Evolutionary conservation across 1,284 basidiomycete species (phyloP), one percentile per base, ranked within the genome.

Genomic region (Earliella scabrosa): DNA sequence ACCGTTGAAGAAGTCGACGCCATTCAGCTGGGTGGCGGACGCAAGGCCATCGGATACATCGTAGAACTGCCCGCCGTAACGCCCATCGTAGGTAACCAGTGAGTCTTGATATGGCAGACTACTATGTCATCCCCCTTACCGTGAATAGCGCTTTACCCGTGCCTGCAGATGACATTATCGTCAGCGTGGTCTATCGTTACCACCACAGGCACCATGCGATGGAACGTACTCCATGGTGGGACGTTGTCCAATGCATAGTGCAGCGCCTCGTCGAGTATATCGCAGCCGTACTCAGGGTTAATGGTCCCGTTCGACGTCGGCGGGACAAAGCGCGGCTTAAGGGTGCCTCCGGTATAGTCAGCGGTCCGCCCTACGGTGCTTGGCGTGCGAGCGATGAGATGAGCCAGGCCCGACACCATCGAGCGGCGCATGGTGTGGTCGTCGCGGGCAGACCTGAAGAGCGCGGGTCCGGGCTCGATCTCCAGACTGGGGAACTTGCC

Each of bases 1-100:
- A 87, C 87, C 80, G 59, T 90, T 89, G 48, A 88, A 71, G 68
- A 88, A 90, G 6, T 63, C 40, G n/a, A 58, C 63, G 8, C 63
- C 67, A 50, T 75, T 69, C 45, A 72, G 52, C 3, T 69, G 68
- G n/a, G 66, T 61, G 46, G 70, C 68, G 0, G 72, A 72, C 39
- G 60, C 60, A 20, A 74, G 56, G 13, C 69, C 73, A 51, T 76
- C 71, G 0, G 69, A 66, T 10, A 75, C 56, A 41, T 73, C 61
- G 53, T 72, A 73, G 3, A 68, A 54, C 68, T 71, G 44, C 18
- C 35, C 20, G 6, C 4, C 5, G 21, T 26, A n/a, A 11, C 16
- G 21, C n/a, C n/a, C n/a, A n/a, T n/a, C n/a, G n/a, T n/a, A n/a
- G n/a, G n/a, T n/a, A n/a, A n/a, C n/a, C n/a, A n/a, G n/a, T n/a